Percentiles rank a stretch among this genome's conserved stretches.
Evolutionary conservation across 106 monocot genomes (phyloP).

Genomic region (Apostasia ramifera): DNA sequence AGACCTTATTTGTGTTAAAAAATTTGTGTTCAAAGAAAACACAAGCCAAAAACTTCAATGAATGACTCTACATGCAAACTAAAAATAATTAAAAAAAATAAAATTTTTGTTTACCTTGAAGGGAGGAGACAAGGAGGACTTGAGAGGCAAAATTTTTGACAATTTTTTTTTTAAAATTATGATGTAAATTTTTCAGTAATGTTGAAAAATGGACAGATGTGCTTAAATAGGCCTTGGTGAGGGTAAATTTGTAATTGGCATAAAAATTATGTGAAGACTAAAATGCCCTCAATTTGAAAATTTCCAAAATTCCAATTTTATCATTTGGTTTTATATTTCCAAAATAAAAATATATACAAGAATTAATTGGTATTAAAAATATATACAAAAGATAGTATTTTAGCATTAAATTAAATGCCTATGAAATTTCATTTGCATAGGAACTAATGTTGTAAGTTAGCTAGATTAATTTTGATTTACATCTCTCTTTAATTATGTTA

Average conservation of each 20-base stretch:
- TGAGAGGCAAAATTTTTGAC: background rate
- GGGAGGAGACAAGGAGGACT: background rate
- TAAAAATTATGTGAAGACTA: background rate
- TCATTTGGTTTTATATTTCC: background rate
- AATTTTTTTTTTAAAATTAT: background rate
- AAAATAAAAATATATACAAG: no score
- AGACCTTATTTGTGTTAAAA: no score
- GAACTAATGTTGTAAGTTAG: no score
- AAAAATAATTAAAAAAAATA: background rate
- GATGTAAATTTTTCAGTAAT: background rate
- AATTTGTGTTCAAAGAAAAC: no score
- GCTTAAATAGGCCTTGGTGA: background rate
- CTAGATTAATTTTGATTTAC: no score
- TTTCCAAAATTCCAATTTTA: background rate
- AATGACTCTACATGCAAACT: background rate
- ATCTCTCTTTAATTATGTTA: no score
- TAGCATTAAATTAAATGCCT: no score
- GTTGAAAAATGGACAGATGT: background rate
- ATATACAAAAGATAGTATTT: no score
- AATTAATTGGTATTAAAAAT: no score
- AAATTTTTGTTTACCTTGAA: background rate
- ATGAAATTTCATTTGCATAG: no score
- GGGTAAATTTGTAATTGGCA: background rate
- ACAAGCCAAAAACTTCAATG: no score
- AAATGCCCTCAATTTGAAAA: background rate